A percentile compares a stretch with the other conserved stretches of the same genome.
These are phyloP conservation scores for Lumnitzera racemosa DNA, from an alignment of 345 rosid genomes.

Conservation along the genomic window DNA sequence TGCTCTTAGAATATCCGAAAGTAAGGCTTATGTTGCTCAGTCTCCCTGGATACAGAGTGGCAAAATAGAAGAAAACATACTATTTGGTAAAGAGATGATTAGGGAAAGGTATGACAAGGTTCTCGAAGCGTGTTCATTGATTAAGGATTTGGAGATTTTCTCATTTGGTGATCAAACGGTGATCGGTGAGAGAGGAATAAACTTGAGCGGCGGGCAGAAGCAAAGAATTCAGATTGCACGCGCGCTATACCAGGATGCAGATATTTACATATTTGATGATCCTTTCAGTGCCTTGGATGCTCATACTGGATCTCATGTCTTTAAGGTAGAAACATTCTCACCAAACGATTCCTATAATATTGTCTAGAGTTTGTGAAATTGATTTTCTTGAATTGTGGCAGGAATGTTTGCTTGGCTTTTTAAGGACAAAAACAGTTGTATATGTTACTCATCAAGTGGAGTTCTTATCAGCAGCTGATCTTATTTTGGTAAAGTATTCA, in stretches of 20 bases:
- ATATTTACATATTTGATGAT: slow-evolving; percentile 70
- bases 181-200: slow-evolving; percentile 77
- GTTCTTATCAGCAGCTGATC: slow-evolving; percentile 27
- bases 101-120: slow-evolving; percentile 34
- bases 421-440: slow-evolving; percentile 26
- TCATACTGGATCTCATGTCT: slow-evolving; percentile 58
- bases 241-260: slow-evolving; percentile 56
- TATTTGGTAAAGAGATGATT: slow-evolving; percentile 50
- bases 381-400: slow-evolving; percentile 3
- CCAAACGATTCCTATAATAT: background rate
- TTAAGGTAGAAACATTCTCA: slow-evolving; percentile 23
- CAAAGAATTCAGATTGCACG: slow-evolving; percentile 76
- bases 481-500: slow-evolving; percentile 20
- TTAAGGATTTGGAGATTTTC: slow-evolving; percentile 48
- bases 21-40: slow-evolving; percentile 63
- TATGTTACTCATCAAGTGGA: slow-evolving; percentile 42
- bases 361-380: background rate
- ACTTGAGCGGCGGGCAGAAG: slow-evolving; percentile 84
- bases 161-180: slow-evolving; percentile 49
- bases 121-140: slow-evolving; percentile 49
- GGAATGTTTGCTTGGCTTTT: slow-evolving; percentile 26
- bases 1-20: slow-evolving; percentile 41
- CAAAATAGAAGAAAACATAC: slow-evolving; percentile 47
- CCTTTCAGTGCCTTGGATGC: slow-evolving; percentile 87
- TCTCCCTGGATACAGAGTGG: slow-evolving; percentile 88